Base-by-base conservation (phyloP, 495 filamentous ascomycete genomes). In the Neurospora discreta region DNA sequence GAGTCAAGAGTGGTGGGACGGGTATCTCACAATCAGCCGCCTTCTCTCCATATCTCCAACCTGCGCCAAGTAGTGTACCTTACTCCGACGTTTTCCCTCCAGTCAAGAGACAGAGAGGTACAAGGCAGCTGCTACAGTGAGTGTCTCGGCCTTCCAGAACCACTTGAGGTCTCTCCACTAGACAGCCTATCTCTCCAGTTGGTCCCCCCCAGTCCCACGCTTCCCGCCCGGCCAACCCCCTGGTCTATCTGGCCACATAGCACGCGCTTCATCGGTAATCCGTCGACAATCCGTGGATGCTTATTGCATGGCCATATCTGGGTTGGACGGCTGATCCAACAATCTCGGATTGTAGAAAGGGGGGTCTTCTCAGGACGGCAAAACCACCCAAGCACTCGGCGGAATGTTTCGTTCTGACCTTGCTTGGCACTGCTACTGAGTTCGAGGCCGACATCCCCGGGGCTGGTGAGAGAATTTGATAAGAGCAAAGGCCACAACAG, bases 61-160 rank as follows among this genome's bases (percentile, higher is more conserved):
- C 43, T 16, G 18, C 40, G 26, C 67, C 71, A 69, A 20, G 58
- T 69, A 30, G 23, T 13, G 30, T 30, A 65, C 52, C 52, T 65
- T 33, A 65, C 52, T 65, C 26, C 52, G 13, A 69, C 33, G 26
- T 73, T 70, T 73, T 70, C 68, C 68, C 58, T 73, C 71, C 68
- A 73, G 68, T 73, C 40, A 70, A 23, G 71, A 73, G 7, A 46
- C 23, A 16, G 41, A 70, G 30, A 58, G 16, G 18, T 26, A 65
- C 52, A 65, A 65, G 52, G 52, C 52, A 65, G 26, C 6, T 18
- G 20, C 11, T 58, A 15, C 46, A 41, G 33, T 40, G 23, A 41
- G 33, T 40, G 23, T 36, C 65, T 52, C 71, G 33, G 18, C n/a
- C 7, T 16, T 18, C 40, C 40, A 42, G 43, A 20, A 44, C 43